These are phyloP conservation scores for Panicum virgatum DNA, from an alignment of 202 grass and related monocot species.

Conservation along the genomic window DNA sequence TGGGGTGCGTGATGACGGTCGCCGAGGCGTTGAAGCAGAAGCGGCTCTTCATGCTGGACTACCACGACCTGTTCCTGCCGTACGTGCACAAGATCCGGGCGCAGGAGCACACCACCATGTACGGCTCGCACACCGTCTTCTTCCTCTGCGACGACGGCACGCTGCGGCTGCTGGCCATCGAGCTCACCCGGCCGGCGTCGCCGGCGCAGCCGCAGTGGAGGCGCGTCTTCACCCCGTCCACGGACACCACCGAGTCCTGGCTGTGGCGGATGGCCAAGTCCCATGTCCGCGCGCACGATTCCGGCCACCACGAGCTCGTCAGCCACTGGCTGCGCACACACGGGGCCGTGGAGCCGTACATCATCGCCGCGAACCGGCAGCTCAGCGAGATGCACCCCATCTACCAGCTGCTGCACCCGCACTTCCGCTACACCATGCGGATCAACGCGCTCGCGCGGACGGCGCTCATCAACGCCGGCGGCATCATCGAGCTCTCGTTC, in stretches of 20 bases:
- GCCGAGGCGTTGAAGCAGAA: slow-evolving; percentile 54
- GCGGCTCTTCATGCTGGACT: slow-evolving; percentile 78
- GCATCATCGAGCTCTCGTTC: slow-evolving; percentile 73
- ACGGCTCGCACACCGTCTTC: slow-evolving; percentile 73
- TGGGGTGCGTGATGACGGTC: slow-evolving; percentile 53
- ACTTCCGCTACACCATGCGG: slow-evolving; percentile 84
- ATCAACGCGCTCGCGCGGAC: slow-evolving; percentile 68
- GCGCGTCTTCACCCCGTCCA: slow-evolving; percentile 54
- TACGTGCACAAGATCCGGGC: slow-evolving; percentile 74
- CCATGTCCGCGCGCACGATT: slow-evolving; percentile 76
- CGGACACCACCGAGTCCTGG: slow-evolving; percentile 57
- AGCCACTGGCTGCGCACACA: slow-evolving; percentile 82
- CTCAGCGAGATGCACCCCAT: slow-evolving; percentile 87
- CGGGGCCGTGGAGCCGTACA: slow-evolving; percentile 69
- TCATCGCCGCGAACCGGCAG: slow-evolving; percentile 73
- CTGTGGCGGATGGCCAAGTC: slow-evolving; percentile 74
- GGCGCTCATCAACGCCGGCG: slow-evolving; percentile 59
- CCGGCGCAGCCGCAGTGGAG: slow-evolving; percentile 51
- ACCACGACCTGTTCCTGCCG: slow-evolving; percentile 75
- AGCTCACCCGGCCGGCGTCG: slow-evolving; percentile 67
- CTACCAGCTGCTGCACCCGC: slow-evolving; percentile 60
- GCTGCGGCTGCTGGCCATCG: slow-evolving; percentile 69
- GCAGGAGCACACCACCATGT: slow-evolving; percentile 56
- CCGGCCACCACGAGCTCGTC: slow-evolving; percentile 77
- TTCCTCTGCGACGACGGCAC: slow-evolving; percentile 66